Percentiles rank a stretch among this genome's conserved stretches.
These are phyloP conservation scores for Daldinia childiae DNA, from an alignment of 495 filamentous ascomycete species.

Conservation along the genomic window DNA sequence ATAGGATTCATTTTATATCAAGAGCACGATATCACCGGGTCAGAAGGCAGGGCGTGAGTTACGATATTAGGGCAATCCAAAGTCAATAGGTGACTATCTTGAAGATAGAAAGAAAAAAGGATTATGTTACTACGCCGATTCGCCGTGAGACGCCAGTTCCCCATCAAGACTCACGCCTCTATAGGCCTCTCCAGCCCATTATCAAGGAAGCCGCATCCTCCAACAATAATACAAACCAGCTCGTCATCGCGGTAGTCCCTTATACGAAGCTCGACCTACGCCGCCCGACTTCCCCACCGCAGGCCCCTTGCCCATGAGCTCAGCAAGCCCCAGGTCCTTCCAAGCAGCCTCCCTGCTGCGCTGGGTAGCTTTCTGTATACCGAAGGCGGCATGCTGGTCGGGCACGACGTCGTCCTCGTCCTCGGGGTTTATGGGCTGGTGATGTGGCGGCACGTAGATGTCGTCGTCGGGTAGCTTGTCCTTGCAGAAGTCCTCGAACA, in stretches of 20 bases:
- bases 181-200: neutral
- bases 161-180: neutral
- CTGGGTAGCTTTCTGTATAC: slow-evolving; percentile 87
- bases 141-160: slow-evolving; percentile 15
- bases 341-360: slow-evolving; percentile 75
- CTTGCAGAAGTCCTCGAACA: slow-evolving; percentile 88
- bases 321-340: slow-evolving; percentile 84
- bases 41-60: neutral
- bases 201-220: slow-evolving; percentile 5
- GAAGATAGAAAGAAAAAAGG: neutral
- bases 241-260: slow-evolving; percentile 59
- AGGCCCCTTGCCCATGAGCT: slow-evolving; percentile 71
- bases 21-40: slow-evolving; percentile 13
- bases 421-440: slow-evolving; percentile 94
- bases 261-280: slow-evolving; percentile 30
- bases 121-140: slow-evolving; percentile 18
- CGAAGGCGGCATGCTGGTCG: slow-evolving; percentile 96
- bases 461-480: slow-evolving; percentile 75
- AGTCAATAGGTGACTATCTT: neutral
- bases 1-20: neutral
- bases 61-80: slow-evolving; percentile 6
- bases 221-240: neutral
- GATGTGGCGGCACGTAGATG: slow-evolving; percentile 87
- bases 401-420: slow-evolving; percentile 98
- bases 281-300: slow-evolving; percentile 23